Conservation (phyloP, 176 grass and related monocot genomes). For the Ensete glaucum region DNA sequence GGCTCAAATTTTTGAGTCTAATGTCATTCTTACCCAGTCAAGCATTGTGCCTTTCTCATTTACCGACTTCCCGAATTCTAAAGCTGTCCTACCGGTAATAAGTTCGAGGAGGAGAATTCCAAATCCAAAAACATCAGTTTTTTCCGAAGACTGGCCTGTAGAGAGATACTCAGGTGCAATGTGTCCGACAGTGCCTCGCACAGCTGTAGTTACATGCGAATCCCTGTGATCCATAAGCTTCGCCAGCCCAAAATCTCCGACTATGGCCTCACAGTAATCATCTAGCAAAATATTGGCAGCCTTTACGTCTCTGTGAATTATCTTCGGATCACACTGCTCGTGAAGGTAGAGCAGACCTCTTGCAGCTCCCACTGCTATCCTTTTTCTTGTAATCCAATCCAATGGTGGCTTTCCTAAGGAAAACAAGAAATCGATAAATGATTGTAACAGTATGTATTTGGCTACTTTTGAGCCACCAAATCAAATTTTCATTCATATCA, state of each 20-base stretch:
- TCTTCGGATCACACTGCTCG: slow-evolving; percentile 97
- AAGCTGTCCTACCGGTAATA: slow-evolving; percentile 65
- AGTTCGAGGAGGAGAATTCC: slow-evolving; percentile 90
- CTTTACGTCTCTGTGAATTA: slow-evolving; percentile 96
- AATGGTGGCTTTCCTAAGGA: slow-evolving; percentile 67
- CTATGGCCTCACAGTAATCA: slow-evolving; percentile 73
- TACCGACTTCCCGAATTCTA: slow-evolving; percentile 83
- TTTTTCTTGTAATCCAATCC: slow-evolving; percentile 86
- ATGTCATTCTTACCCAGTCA: slow-evolving; percentile 60
- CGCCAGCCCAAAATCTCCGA: slow-evolving; percentile 85
- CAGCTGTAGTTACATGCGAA: slow-evolving; percentile 85
- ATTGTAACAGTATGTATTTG: too few relatives aligned
- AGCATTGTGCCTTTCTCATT: slow-evolving; percentile 98
- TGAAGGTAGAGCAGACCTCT: slow-evolving; percentile 88
- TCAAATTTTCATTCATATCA: too few relatives aligned
- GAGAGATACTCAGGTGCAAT: slow-evolving; percentile 94
- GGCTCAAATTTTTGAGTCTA: neutral
- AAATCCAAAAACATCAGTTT: slow-evolving; percentile 93
- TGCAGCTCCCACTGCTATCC: slow-evolving; percentile 75
- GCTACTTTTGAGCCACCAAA: too few relatives aligned
- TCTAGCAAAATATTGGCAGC: slow-evolving; percentile 86
- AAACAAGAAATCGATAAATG: slow-evolving; percentile 14
- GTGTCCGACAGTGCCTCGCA: slow-evolving; percentile 83
- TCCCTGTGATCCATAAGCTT: slow-evolving; percentile 87
- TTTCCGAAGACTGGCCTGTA: slow-evolving; percentile 89